Evolutionary conservation across 2,329 filamentous ascomycete species (phyloP).

Genomic region (Ascochyta rabiei): DNA sequence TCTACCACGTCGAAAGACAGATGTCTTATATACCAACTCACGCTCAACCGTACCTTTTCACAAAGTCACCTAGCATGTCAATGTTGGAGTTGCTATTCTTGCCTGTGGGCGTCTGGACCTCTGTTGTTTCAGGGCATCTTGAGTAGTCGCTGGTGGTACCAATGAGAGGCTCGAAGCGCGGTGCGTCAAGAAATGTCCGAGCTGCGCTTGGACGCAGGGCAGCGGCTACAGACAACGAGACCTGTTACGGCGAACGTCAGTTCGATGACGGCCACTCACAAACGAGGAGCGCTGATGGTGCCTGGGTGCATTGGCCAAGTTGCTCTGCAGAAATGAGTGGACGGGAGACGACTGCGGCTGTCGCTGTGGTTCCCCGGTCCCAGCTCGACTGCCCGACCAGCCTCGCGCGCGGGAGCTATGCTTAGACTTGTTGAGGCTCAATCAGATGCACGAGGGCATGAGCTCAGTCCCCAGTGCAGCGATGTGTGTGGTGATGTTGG

Average conservation of each 20-base stretch:
- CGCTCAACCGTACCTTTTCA: conserved; percentile 7
- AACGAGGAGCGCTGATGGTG: conserved; percentile 17
- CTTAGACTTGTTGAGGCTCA: conserved; percentile 46
- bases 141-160: conserved; percentile 48
- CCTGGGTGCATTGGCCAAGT: conserved; percentile 29
- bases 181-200: conserved; percentile 45
- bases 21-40: conserved; percentile 16
- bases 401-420: conserved; percentile 49
- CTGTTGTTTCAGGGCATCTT: conserved; percentile 44
- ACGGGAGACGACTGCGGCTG: conserved; percentile 37
- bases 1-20: conserved; percentile 1
- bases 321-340: conserved; percentile 35
- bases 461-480: conserved; percentile 7
- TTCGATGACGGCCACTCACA: conserved; percentile 40
- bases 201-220: conserved; percentile 40
- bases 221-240: conserved; percentile 43
- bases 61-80: conserved; percentile 7
- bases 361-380: conserved; percentile 41
- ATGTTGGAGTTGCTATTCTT: conserved; percentile 39
- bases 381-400: conserved; percentile 38
- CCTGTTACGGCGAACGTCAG: conserved; percentile 27
- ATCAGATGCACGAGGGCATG: conserved; percentile 36
- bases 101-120: conserved; percentile 34
- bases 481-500: conserved; percentile 21
- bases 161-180: conserved; percentile 40